Evolutionary conservation across 1,284 basidiomycete genomes (phyloP).

Genomic region (Schizopora paradoxa): DNA sequence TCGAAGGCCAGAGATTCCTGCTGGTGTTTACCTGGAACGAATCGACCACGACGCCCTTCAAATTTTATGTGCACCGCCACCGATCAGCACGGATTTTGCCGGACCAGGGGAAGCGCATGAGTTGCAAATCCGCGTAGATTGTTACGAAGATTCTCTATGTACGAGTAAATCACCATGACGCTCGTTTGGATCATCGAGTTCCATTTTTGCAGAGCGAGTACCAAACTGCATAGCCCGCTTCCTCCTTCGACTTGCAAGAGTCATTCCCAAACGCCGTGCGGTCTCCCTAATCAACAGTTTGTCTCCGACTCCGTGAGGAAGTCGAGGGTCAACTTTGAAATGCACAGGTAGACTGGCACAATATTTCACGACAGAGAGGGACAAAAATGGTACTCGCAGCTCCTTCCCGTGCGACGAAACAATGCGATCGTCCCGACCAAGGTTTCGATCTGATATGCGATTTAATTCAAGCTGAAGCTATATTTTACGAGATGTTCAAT

Average conservation of each 20-base stretch:
- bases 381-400: slow-evolving; percentile 86
- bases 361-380: slow-evolving; percentile 70
- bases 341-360: slow-evolving; percentile 73
- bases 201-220: slow-evolving; percentile 87
- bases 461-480: slow-evolving; percentile 91
- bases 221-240: slow-evolving; percentile 99
- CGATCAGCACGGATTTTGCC: no score
- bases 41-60: no score
- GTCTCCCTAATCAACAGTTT: slow-evolving; percentile 80
- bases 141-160: no score
- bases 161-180: background rate
- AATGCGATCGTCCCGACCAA: slow-evolving; percentile 91
- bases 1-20: no score
- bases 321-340: slow-evolving; percentile 71
- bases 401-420: slow-evolving; percentile 88
- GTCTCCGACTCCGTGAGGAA: slow-evolving; percentile 73
- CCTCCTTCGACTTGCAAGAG: slow-evolving; percentile 63
- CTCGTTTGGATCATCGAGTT: slow-evolving; percentile 33
- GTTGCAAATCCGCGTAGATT: no score
- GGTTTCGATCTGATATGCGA: slow-evolving; percentile 83
- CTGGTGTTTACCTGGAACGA: no score
- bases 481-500: slow-evolving; percentile 4
- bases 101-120: no score
- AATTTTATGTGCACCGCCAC: no score
- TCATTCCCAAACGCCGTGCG: slow-evolving; percentile 61